Evolutionary conservation across 306 rosid species (phyloP).

Genomic region (Biancaea sappan): DNA sequence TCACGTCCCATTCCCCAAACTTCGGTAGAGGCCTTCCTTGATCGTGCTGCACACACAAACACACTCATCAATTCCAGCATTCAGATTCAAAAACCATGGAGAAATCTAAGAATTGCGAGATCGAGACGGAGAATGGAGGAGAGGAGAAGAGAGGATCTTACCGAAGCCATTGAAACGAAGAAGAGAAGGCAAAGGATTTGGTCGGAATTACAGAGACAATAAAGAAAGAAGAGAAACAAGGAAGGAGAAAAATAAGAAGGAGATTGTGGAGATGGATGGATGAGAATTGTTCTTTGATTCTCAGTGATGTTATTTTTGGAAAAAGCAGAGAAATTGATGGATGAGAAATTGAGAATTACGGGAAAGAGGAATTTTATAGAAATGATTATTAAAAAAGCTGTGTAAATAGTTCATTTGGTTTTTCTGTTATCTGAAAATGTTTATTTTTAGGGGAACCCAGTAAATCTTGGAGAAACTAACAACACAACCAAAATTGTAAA

Average conservation of each 20-base stretch:
- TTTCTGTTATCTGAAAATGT: not conserved
- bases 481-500: too few species aligned
- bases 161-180: constrained; percentile 46
- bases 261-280: not conserved
- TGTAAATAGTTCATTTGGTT: too few species aligned
- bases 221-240: constrained; percentile 21
- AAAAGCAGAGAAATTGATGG: constrained; percentile 15
- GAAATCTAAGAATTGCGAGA: too few species aligned
- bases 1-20: constrained; percentile 96
- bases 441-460: constrained; percentile 16
- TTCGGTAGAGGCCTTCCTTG: constrained; percentile 65
- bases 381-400: too few species aligned
- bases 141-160: constrained; percentile 18
- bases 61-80: not conserved
- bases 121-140: too few species aligned
- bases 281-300: not conserved
- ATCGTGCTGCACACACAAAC: constrained; percentile 42
- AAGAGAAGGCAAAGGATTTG: not conserved
- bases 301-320: not conserved
- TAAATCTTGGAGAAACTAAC: not conserved
- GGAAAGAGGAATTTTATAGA: not conserved
- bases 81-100: not conserved
- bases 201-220: constrained; percentile 15
- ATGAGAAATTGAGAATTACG: not conserved
- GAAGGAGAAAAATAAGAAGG: not conserved